Base-by-base conservation (phyloP, 306 rosid species). In the Bauhinia variegata region DNA sequence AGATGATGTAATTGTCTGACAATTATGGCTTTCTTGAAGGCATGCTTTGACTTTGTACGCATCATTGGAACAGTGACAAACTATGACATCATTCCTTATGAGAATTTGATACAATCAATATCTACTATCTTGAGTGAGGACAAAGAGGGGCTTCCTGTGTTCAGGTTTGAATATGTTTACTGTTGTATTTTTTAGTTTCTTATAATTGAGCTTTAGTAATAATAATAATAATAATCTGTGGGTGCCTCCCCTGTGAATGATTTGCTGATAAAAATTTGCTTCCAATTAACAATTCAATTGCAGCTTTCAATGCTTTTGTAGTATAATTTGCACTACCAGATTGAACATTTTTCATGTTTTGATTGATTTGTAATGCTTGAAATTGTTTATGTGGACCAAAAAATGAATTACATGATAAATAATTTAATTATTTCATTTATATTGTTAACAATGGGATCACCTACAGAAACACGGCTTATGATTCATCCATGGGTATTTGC, bases 81-180 rank as follows among this genome's bases (percentile, higher is more conserved):
- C 64, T 82, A 72, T 75, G 85, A 89, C 50, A 43, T 80, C 66
- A 51, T 89, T 79, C 96, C 98, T 28, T 82, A 88, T 82, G 79
- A 84, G 59, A 85, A 85, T 63, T 74, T 93, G 32, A 83, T 93
- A 78, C 83, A 46, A 67, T 86, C 95, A 33, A 83, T 89, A 72
- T 56, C 78, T 60, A 68, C 85, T 46, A 89, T 93, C 78, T 78
- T 93, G 79, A 78, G 59, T 36, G 79, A 81, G 78, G 91, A 87
- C 83, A 87, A 78, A 76, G 95, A 89, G 63, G 95, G 91, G 73
- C 91, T 90, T 78, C 97, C 91, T 68, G 85, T 80, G 60, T 86
- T 86, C 89, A 89, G 98, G 98, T 92, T 78, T 70, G 72, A 37
- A 33, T 56, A 44, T 73, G 57, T 75, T 78, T 65, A 11, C 41